A percentile compares a stretch with the other conserved stretches of the same genome.
Evolutionary conservation across 257 asterid species (phyloP).

Genomic region (Orobanche coerulescens): DNA sequence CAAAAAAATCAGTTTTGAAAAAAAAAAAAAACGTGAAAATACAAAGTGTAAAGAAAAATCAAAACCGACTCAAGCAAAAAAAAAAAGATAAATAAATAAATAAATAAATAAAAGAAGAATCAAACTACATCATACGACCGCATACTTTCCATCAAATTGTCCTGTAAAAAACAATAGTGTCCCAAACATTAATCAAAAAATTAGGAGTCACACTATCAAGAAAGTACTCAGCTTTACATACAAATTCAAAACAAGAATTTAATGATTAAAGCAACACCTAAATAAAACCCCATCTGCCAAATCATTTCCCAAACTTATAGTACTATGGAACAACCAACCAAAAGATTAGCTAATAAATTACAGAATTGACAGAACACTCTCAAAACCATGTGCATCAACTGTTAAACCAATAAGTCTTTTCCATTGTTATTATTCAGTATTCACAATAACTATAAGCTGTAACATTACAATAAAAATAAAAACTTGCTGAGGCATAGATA

Average conservation of each 20-base stretch:
- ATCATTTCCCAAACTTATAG: conserved; percentile 9
- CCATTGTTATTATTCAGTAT: conserved; percentile 40
- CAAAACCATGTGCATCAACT: conserved; percentile 36
- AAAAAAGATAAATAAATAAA: too few relatives aligned
- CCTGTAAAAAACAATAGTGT: not conserved
- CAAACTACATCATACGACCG: too few relatives aligned
- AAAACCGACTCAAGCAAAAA: too few relatives aligned
- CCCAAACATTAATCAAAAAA: not conserved
- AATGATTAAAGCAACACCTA: conserved; percentile 22
- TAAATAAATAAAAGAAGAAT: too few relatives aligned
- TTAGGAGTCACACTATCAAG: conserved; percentile 9
- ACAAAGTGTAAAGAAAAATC: too few relatives aligned
- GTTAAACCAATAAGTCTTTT: conserved; percentile 27
- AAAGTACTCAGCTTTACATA: conserved; percentile 5
- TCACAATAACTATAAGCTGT: conserved; percentile 33
- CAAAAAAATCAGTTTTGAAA: too few relatives aligned
- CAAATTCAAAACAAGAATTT: conserved; percentile 16
- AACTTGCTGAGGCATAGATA: conserved; percentile 25
- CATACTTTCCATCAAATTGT: too few relatives aligned
- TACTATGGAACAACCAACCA: not conserved
- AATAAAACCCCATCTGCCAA: conserved; percentile 28
- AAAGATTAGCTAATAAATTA: not conserved
- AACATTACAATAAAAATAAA: conserved; percentile 32
- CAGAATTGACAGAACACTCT: not conserved
- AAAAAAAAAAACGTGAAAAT: too few relatives aligned